These are phyloP conservation scores for Rhodofomes roseus DNA, from an alignment of 1,284 basidiomycete genomes.

Conservation along the genomic window DNA sequence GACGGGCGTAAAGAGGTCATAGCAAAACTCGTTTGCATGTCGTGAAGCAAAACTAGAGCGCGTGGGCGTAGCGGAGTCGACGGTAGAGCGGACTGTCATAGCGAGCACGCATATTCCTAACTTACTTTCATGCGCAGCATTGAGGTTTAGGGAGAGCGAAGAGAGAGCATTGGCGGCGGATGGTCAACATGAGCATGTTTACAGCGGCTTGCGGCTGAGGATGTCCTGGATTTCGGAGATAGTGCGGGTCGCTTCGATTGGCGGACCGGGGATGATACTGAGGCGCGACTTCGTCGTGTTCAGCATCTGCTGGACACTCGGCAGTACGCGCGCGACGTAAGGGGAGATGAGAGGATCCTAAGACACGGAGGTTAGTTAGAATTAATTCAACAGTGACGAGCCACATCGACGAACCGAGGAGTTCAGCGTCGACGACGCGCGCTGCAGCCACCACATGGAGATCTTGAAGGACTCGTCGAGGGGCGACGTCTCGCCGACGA, in stretches of 20 bases:
- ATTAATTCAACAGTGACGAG: not conserved
- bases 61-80: not conserved
- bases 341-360: conserved; percentile 79
- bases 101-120: conserved; percentile 7
- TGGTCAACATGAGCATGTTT: conserved; percentile 8
- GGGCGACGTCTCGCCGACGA: conserved; percentile 70
- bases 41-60: conserved; percentile 1
- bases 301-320: conserved; percentile 69
- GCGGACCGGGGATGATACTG: conserved; percentile 67
- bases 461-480: conserved; percentile 76
- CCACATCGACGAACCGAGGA: conserved; percentile 49
- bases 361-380: not conserved
- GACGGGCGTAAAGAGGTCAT: conserved; percentile 17
- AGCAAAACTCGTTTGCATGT: conserved; percentile 5
- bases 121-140: conserved; percentile 11
- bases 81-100: conserved; percentile 4
- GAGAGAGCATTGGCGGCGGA: conserved; percentile 5
- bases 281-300: conserved; percentile 76
- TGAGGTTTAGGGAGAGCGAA: conserved; percentile 5
- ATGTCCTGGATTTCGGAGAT: conserved; percentile 73
- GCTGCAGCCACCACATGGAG: conserved; percentile 80
- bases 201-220: conserved; percentile 57
- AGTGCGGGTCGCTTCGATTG: conserved; percentile 61
- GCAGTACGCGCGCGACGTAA: conserved; percentile 74
- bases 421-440: conserved; percentile 63